Evolutionary conservation across 2,329 filamentous ascomycete species (phyloP), one percentile per base, ranked within the genome.

Genomic region (Ophiocordyceps camponoti-rufipedis): DNA sequence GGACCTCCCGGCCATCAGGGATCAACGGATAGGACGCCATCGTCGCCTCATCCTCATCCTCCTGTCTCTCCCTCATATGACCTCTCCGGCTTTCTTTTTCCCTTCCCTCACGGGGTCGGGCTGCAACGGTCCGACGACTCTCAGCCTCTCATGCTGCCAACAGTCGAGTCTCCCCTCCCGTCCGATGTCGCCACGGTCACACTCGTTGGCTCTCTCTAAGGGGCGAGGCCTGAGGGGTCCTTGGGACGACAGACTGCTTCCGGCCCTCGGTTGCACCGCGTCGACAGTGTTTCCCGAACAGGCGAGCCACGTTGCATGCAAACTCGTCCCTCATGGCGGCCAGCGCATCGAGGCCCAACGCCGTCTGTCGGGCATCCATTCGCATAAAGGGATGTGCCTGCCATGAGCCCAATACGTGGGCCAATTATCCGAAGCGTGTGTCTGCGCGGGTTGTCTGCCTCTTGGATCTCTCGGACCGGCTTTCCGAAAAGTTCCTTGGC

Each of bases 241-340:
- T 31, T 3, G 29, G 29, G 29, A 35, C 32, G 32, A 35, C 32
- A 35, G 13, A 14, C 35, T 38, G 35, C 14, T 16, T 16, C 35
- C 35, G 35, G 40, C 18, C 40, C 23, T 23, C 23, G 3, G 40
- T 42, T 28, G 40, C 40, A 42, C 40, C 40, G n/a, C 35, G 2
- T 38, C 29, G 29, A 31, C 29, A 31, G 35, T 38, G 14, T 16
- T 38, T n/a, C 35, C 19, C 12, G 39, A 18, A 40, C 51, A 58
- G 49, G 50, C 54, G 55, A 56, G 58, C 58, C 58, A 61, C 58
- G 58, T 60, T 59, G 58, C 58, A 60, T 41, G 41, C 41, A 28
- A 12, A 28, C 47, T 47, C 50, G 53, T 31, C n/a, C 38, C 5
- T 40, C 11, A 40, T 40, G 38, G 32, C 45, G 42, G 44, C 40